Percentiles rank a stretch among this genome's conserved stretches.
Evolutionary conservation across 129 eudicot genomes (phyloP).

Genomic region (Arctium lappa): DNA sequence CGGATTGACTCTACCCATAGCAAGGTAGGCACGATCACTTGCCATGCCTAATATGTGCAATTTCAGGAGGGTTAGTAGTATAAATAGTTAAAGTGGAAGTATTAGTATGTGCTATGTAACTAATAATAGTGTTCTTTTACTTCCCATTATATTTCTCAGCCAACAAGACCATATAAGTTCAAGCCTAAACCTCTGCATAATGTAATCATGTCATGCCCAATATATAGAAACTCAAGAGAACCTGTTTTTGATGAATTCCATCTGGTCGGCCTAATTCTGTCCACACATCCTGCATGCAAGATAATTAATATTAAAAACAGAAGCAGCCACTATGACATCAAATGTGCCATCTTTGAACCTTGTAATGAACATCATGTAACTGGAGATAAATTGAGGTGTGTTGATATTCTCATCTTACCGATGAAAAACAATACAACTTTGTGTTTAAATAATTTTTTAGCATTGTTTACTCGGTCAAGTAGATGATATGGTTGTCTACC

Average conservation of each 20-base stretch:
- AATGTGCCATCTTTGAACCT: not conserved
- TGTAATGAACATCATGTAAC: not conserved
- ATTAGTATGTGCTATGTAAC: too few species aligned
- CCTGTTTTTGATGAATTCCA: constrained; percentile 93
- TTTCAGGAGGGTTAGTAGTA: too few species aligned
- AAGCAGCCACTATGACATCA: not conserved
- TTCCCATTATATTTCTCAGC: not conserved
- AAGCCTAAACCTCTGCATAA: not conserved
- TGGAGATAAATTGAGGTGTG: not conserved
- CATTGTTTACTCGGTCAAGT: too few species aligned
- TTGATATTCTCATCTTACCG: not conserved
- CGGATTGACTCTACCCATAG: too few species aligned
- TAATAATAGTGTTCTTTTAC: too few species aligned
- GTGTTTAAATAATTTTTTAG: too few species aligned
- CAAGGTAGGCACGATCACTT: too few species aligned
- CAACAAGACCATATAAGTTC: not conserved
- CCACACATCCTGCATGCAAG: constrained; percentile 70
- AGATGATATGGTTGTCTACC: too few species aligned
- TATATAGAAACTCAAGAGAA: constrained; percentile 10
- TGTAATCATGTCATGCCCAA: not conserved
- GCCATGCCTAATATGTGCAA: too few species aligned
- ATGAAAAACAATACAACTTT: not conserved
- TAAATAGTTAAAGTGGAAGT: too few species aligned
- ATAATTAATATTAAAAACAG: not conserved
- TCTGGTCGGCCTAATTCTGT: constrained; percentile 90